Conservation (phyloP, 2,329 filamentous ascomycete species). For the Alternaria angustiovoidea region DNA sequence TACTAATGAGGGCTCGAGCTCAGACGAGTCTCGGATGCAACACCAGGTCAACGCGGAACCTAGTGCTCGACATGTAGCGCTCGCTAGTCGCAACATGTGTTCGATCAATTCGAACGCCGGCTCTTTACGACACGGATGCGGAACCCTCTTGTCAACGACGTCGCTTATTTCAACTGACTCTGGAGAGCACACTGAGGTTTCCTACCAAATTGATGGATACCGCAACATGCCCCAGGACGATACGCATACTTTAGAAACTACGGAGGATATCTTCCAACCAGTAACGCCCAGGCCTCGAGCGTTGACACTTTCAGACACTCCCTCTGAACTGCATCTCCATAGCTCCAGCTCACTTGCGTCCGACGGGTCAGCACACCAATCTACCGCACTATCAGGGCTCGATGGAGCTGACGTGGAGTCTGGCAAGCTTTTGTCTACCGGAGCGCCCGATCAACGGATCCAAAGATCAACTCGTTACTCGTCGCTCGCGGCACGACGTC, state of each 20-base stretch:
- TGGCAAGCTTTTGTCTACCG: background rate
- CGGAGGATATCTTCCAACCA: background rate
- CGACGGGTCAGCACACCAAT: background rate
- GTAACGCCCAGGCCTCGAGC: background rate
- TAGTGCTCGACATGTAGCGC: background rate
- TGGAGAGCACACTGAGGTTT: fast-evolving
- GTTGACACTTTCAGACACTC: background rate
- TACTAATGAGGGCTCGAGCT: background rate
- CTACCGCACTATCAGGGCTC: background rate
- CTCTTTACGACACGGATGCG: background rate
- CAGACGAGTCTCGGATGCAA: background rate
- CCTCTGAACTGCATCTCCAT: background rate
- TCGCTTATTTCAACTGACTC: background rate
- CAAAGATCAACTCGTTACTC: background rate
- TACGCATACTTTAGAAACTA: background rate
- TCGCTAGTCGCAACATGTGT: background rate
- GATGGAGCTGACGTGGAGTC: background rate
- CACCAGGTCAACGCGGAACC: background rate
- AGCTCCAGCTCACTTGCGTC: background rate
- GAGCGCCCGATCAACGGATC: background rate
- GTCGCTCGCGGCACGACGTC: background rate
- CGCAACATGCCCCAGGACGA: background rate
- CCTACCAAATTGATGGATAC: background rate
- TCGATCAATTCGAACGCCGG: background rate
- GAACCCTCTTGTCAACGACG: background rate